A percentile compares a stretch with the other conserved stretches of the same genome.
phyloP scores from a whole-genome alignment of 139 green algal genomes.

The Chlorokybus atmophyticus region DNA sequence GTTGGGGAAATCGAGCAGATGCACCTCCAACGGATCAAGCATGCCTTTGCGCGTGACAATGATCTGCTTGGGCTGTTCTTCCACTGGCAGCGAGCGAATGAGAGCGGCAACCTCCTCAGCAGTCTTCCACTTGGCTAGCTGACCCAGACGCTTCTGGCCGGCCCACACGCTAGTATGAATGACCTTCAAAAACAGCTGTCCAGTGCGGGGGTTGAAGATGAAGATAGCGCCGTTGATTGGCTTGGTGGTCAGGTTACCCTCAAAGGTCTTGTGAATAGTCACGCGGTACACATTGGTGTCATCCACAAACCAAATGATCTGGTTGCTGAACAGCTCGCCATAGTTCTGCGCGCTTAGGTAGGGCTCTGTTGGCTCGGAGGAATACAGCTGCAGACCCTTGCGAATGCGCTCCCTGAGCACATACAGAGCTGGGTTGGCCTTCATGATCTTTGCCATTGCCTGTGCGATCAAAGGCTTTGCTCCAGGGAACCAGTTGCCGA shows the following conservation, averaged over 20 bases:
- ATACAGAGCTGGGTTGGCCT: slow-evolving; percentile 91
- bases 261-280: slow-evolving; percentile 99
- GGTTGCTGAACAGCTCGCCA: slow-evolving; percentile 94
- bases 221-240: slow-evolving; percentile 99
- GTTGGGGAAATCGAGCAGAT: slow-evolving; percentile 99
- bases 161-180: slow-evolving; percentile 98
- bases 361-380: slow-evolving; percentile 95
- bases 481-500: slow-evolving; percentile 97
- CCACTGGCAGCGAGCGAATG: slow-evolving; percentile 85
- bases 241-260: slow-evolving; percentile 97
- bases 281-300: slow-evolving; percentile 99
- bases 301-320: slow-evolving; percentile 99
- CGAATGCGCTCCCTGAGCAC: slow-evolving; percentile 95
- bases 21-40: slow-evolving; percentile 97
- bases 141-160: slow-evolving; percentile 94
- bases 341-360: slow-evolving; percentile 97
- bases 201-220: slow-evolving; percentile 99
- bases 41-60: slow-evolving; percentile 98
- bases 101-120: slow-evolving; percentile 95
- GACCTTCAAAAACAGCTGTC: slow-evolving; percentile 96
- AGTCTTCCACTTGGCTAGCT: slow-evolving; percentile 99
- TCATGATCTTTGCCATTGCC: slow-evolving; percentile 75
- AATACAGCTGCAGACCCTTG: slow-evolving; percentile 97
- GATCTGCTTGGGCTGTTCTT: slow-evolving; percentile 99
- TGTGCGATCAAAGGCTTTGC: slow-evolving; percentile 83